Evolutionary conservation across 1,139 yeast genomes (phyloP).

Genomic region (Geotrichum reessii): DNA sequence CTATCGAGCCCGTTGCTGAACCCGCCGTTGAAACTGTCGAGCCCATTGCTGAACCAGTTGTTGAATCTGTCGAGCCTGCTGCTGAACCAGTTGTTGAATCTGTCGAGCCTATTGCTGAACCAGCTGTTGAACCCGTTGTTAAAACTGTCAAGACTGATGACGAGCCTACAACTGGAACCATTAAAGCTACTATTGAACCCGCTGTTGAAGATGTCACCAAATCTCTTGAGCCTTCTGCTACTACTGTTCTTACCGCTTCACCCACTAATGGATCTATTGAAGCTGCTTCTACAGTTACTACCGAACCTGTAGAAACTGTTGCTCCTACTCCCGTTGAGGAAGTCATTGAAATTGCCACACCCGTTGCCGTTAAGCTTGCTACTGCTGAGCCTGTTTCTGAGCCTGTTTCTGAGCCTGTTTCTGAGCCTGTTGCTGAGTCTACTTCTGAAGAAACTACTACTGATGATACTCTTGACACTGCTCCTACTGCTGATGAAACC

Average conservation of each 20-base stretch:
- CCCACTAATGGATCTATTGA: background rate
- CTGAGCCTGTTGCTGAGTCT: background rate
- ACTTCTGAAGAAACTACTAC: background rate
- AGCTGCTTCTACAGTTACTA: background rate
- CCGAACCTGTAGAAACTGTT: background rate
- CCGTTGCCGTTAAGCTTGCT: background rate
- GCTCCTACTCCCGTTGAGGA: background rate
- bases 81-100: background rate
- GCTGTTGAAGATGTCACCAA: background rate
- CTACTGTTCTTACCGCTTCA: background rate
- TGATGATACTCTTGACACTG: background rate
- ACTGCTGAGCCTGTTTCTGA: background rate
- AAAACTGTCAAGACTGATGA: background rate
- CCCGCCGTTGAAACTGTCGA: conserved; percentile 17
- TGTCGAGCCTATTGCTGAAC: background rate
- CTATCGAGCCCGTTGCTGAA: conserved; percentile 16
- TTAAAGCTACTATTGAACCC: background rate
- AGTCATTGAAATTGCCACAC: too few relatives aligned
- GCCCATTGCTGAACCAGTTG: conserved; percentile 11
- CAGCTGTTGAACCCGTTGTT: background rate
- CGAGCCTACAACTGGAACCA: background rate
- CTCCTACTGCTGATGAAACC: background rate
- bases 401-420: background rate
- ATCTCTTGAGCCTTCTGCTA: background rate
- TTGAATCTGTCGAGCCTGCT: too few relatives aligned